These are phyloP conservation scores for Penicillium samsonianum DNA, from an alignment of 495 filamentous ascomycete species.

Conservation along the genomic window DNA sequence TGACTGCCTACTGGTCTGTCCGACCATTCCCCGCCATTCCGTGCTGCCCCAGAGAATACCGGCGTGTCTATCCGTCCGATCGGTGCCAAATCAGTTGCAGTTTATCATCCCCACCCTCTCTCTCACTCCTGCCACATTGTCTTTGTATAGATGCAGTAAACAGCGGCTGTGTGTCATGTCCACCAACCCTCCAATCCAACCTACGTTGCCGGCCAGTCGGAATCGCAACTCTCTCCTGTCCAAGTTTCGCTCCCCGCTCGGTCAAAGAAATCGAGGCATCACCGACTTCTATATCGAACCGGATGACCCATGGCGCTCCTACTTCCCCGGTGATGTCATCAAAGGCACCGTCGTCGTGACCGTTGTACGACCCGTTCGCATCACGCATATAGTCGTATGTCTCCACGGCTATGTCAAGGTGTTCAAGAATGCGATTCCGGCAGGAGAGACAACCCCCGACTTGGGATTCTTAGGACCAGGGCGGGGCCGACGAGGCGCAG, in stretches of 20 bases:
- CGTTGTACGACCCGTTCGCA: constrained; percentile 75
- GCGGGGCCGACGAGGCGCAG: constrained; percentile 56
- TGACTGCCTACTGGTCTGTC: constrained; percentile 7
- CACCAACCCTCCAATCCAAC: constrained; percentile 41
- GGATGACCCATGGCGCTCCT: constrained; percentile 88
- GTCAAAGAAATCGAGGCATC: constrained; percentile 68
- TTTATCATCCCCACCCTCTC: constrained; percentile 12
- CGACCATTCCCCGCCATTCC: constrained; percentile 11
- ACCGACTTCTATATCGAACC: constrained; percentile 73
- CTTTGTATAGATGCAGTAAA: constrained; percentile 45
- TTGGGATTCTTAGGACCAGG: constrained; percentile 52
- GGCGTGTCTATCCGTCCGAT: not conserved
- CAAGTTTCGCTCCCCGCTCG: constrained; percentile 61
- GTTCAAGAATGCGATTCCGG: constrained; percentile 70
- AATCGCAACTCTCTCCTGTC: constrained; percentile 57
- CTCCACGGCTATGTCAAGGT: constrained; percentile 90
- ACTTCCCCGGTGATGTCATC: constrained; percentile 66
- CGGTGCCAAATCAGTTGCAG: constrained; percentile 10
- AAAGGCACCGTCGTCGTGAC: constrained; percentile 78
- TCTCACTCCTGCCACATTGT: constrained; percentile 17
- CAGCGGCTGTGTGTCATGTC: constrained; percentile 49
- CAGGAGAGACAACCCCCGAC: constrained; percentile 58
- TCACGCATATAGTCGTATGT: constrained; percentile 87
- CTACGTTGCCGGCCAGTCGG: constrained; percentile 44
- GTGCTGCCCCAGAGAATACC: not conserved